These are phyloP conservation scores for Phytophthora pisi DNA, from an alignment of 352 stramenopile genomes.

Conservation along the genomic window DNA sequence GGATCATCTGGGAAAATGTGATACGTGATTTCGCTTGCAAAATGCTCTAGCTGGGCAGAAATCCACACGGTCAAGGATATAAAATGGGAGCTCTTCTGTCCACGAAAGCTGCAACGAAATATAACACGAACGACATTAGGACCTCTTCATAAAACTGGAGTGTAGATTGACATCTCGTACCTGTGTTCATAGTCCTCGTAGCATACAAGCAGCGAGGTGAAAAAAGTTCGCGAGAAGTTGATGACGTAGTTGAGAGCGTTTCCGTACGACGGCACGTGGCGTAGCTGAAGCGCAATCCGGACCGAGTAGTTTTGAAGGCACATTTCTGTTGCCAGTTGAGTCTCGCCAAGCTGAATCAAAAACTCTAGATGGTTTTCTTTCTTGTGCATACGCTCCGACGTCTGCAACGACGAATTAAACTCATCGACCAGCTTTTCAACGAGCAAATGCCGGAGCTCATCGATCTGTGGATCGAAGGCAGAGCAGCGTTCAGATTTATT, in stretches of 20 bases:
- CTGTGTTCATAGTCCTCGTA: slow-evolving; percentile 83
- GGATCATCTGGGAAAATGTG: slow-evolving; percentile 76
- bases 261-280: slow-evolving; percentile 73
- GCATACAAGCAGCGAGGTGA: slow-evolving; percentile 84
- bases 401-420: slow-evolving; percentile 80
- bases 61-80: slow-evolving; percentile 85
- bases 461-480: slow-evolving; percentile 36
- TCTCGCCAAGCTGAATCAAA: slow-evolving; percentile 74
- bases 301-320: slow-evolving; percentile 86
- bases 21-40: slow-evolving; percentile 71
- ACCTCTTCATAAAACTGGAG: background rate
- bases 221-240: slow-evolving; percentile 83
- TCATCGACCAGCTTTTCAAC: slow-evolving; percentile 68
- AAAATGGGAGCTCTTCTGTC: slow-evolving; percentile 77
- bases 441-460: slow-evolving; percentile 62
- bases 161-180: slow-evolving; percentile 21
- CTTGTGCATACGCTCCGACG: slow-evolving; percentile 82
- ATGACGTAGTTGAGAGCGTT: slow-evolving; percentile 85
- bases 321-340: slow-evolving; percentile 74
- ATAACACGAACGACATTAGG: slow-evolving; percentile 3
- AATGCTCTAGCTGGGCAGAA: slow-evolving; percentile 75
- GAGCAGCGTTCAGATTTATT: background rate
- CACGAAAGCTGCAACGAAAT: slow-evolving; percentile 57
- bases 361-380: slow-evolving; percentile 81
- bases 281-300: slow-evolving; percentile 75